Evolutionary conservation across 805 yeast genomes (phyloP).

Genomic region (Cyberlindnera amylophila): DNA sequence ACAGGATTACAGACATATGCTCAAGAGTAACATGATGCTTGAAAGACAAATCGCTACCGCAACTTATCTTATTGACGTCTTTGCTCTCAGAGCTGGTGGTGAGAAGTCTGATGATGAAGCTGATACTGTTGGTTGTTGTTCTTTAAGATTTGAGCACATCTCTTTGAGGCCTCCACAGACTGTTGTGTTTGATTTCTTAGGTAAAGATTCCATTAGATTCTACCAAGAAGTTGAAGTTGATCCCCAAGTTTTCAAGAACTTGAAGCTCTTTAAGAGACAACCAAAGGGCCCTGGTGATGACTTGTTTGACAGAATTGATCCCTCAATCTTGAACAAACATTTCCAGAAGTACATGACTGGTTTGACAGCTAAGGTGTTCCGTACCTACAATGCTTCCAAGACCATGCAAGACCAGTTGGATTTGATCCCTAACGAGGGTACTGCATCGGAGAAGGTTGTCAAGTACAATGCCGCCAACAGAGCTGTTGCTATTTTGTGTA

Average conservation of each 20-base stretch:
- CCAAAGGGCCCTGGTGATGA: conserved; percentile 94
- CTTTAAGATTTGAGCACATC: conserved; percentile 85
- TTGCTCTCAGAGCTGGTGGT: conserved; percentile 97
- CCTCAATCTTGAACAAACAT: conserved; percentile 76
- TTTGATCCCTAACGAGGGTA: conserved; percentile 78
- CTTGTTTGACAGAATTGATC: conserved; percentile 85
- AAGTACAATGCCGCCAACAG: conserved; percentile 92
- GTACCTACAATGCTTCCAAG: conserved; percentile 94
- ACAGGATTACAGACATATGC: conserved; percentile 62
- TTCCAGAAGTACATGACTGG: conserved; percentile 90
- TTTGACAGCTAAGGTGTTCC: conserved; percentile 92
- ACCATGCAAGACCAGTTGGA: conserved; percentile 96
- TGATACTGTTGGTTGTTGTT: conserved; percentile 97
- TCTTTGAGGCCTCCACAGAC: conserved; percentile 80
- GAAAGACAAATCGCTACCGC: conserved; percentile 93
- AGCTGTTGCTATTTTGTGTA: conserved; percentile 92
- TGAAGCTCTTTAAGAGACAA: conserved; percentile 78
- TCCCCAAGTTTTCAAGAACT: conserved; percentile 84
- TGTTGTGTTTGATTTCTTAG: conserved; percentile 87
- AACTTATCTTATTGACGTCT: conserved; percentile 83
- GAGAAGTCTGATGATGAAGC: conserved; percentile 97
- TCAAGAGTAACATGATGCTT: conserved; percentile 73
- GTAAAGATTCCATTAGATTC: conserved; percentile 91
- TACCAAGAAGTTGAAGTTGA: conserved; percentile 93
- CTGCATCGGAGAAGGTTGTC: conserved; percentile 82